Evolutionary conservation across 129 eudicot genomes (phyloP), one percentile per base, ranked within the genome.

Genomic region (Flaveria brownii): DNA sequence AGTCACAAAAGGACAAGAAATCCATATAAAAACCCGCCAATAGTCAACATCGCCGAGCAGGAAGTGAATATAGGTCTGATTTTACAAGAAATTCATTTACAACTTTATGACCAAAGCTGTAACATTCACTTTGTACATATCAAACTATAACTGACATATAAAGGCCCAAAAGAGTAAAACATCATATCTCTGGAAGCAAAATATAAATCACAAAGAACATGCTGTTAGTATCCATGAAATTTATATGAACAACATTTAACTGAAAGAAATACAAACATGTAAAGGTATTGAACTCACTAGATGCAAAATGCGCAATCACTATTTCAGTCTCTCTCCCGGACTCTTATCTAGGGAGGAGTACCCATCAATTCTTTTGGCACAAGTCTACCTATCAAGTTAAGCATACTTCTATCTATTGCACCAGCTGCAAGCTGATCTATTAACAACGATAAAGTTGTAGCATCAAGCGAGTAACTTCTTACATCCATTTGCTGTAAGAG

Each of bases 401-500:
- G 47, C 46, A 71, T 15, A 52, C 28, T 51, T 33, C 11, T 28
- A 28, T 52, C 49, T 16, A 71, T 1, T 17, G 47, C 30, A 50
- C 76, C 76, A 8, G 28, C 50, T 52, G 76, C 76, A 10, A 71
- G 17, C 6, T n/a, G 11, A 71, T 73, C 54, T 14, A 73, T 39
- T 14, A 59, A 41, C 23, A 57, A 25, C 7, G 68, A 56, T 41
- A 73, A 57, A 52, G 68, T 36, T 6, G 81, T 1, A 7, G 43
- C 66, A 68, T 77, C 74, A 36, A 70, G 56, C 5, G 69, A 68
- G 30, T 65, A 77, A 6, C 30, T n/a, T 22, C 68, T 36, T 50
- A 25, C 56, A 22, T 41, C 66, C 82, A 78, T 78, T 69, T 69
- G 28, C 17, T 78, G 76, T 43, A 78, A 26, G n/a, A 70, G 63